Conservation (phyloP, 2,329 filamentous ascomycete species). For the Colletotrichum sp. region DNA sequence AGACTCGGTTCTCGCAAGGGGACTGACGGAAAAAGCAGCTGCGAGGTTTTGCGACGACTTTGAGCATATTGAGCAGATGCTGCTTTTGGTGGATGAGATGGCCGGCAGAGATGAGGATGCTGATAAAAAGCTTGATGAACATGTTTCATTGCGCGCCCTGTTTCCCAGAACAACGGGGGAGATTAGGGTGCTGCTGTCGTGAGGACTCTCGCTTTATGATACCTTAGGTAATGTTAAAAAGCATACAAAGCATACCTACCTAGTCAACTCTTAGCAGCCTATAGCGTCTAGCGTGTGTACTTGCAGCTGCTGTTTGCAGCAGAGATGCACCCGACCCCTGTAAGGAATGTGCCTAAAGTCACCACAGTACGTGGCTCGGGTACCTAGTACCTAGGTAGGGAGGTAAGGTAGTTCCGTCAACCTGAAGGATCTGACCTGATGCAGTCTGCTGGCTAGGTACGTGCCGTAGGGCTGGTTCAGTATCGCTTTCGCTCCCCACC, state of each 20-base stretch:
- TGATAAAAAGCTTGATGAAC: slow-evolving; percentile 29
- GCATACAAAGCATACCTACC: background rate
- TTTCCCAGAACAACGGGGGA: slow-evolving; percentile 67
- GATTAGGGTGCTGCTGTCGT: slow-evolving; percentile 64
- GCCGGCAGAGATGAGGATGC: slow-evolving; percentile 28
- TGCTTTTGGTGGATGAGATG: slow-evolving; percentile 47
- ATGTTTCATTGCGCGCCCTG: slow-evolving; percentile 42
- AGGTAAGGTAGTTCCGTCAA: background rate
- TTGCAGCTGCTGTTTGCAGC: background rate
- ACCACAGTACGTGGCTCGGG: background rate
- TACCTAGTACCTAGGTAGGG: too few species aligned
- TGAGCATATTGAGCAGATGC: slow-evolving; percentile 60
- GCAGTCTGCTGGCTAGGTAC: background rate
- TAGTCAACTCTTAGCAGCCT: background rate
- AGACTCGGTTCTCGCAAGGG: slow-evolving; percentile 73
- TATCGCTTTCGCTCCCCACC: background rate
- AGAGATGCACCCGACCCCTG: background rate
- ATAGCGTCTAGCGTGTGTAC: background rate
- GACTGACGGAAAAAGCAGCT: slow-evolving; percentile 83
- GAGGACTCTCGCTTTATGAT: slow-evolving; percentile 1
- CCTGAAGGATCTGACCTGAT: background rate
- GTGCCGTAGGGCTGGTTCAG: background rate
- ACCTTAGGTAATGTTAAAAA: background rate
- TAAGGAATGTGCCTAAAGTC: background rate
- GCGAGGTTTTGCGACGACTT: slow-evolving; percentile 87